Evolutionary conservation across 257 asterid genomes (phyloP).

Genomic region (Fraxinus anomala): DNA sequence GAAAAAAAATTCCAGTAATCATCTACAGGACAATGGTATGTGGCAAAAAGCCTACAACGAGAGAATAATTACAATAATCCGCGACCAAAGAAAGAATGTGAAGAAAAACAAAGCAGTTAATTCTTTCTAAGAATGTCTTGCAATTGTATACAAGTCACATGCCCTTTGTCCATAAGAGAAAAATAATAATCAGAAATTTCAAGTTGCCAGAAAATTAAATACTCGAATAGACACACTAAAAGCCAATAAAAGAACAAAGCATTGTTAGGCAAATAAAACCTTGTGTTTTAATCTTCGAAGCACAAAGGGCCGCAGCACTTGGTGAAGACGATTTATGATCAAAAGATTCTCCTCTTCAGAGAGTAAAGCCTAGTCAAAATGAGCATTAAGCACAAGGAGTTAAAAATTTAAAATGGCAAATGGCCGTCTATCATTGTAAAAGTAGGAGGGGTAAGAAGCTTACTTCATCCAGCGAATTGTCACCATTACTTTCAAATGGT

Average conservation of each 20-base stretch:
- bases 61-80: neutral
- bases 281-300: constrained; percentile 97
- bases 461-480: constrained; percentile 86
- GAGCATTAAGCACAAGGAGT: constrained; percentile 24
- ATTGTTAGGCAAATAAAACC: constrained; percentile 44
- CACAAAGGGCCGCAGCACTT: constrained; percentile 97
- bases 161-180: neutral
- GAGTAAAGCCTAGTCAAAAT: constrained; percentile 69
- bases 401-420: constrained; percentile 22
- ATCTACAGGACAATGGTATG: neutral
- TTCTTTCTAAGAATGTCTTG: neutral
- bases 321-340: constrained; percentile 98
- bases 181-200: constrained; percentile 8
- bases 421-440: constrained; percentile 1
- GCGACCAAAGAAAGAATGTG: neutral
- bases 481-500: constrained; percentile 95
- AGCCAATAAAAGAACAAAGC: constrained; percentile 14
- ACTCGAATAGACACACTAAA: constrained; percentile 5
- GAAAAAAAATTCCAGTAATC: neutral
- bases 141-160: neutral
- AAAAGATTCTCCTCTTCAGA: constrained; percentile 99
- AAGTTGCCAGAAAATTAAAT: constrained; percentile 14
- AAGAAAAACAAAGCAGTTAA: neutral
- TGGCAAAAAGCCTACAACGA: neutral
- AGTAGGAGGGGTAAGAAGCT: constrained; percentile 20